Evolutionary conservation across 192 early-diverging fungal species (phyloP), one percentile per base, ranked within the genome.

Genomic region (Podila minutissima): DNA sequence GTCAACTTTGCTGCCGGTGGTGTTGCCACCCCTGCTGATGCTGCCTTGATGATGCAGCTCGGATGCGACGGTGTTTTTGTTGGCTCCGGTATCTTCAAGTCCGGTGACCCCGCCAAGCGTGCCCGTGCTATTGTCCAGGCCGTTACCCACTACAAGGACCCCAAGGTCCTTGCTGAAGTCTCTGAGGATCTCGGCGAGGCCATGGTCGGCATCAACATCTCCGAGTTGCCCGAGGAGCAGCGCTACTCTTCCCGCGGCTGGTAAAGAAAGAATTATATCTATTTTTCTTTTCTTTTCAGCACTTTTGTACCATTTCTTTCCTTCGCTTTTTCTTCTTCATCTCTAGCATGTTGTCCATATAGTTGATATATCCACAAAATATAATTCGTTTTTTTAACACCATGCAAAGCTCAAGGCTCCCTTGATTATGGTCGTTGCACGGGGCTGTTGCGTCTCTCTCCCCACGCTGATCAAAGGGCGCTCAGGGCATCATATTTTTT

Each of bases 11-110:
- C 98, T 70, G 96, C 96, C 48, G 96, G 95, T 69, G 97, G 96
- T 85, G 90, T 98, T 74, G 97, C 98, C 22, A 99, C 98, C 41
- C 98, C 98, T 31, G 97, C 97, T 29, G 98, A 99, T 90, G 98
- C 97, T 63, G 98, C 96, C 15, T 73, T 99, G 73, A 98, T 99
- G 97, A 99, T 99, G 97, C 96, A 98, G 88, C 88, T 98, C 55
- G 98, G 98, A 50, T 95, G 96, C 86, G 96, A 98, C 86, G 98
- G 98, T 88, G 97, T 95, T 71, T 97, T 99, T 88, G 97, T 99
- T 57, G 96, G 96, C 55, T 97, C 96, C 29, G 97, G 97, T 64
- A 97, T 99, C 87, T 99, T 99, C 89, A 98, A 97, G 87, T 91
- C 89, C 64, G 92, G 93, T 32, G 94, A 98, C 83, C 96, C 98